Percentiles rank a stretch among this genome's conserved stretches.
phyloP scores from a whole-genome alignment of 306 rosid genomes.

The Corylus heterophylla region DNA sequence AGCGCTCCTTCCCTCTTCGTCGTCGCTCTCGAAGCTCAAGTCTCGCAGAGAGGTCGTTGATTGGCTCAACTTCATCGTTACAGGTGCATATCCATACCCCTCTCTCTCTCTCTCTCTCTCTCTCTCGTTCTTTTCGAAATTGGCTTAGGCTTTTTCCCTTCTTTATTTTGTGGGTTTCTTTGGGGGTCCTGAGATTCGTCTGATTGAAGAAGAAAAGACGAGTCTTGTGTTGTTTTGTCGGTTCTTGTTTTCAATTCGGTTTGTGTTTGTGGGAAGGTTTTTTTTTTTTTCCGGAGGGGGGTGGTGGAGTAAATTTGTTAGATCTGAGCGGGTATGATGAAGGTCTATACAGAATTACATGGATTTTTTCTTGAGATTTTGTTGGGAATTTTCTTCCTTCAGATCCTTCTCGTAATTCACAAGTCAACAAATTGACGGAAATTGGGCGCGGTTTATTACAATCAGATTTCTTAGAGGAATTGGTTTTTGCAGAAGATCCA shows the following conservation, averaged over 20 bases:
- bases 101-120: neutral
- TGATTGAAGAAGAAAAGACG: neutral
- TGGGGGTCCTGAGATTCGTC: neutral
- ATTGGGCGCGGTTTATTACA: neutral
- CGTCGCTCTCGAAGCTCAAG: constrained; percentile 54
- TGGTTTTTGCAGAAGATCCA: neutral
- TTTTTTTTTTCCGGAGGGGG: too few species aligned
- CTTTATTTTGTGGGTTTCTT: neutral
- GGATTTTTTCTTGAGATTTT: neutral
- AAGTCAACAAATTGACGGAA: too few species aligned
- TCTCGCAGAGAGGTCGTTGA: constrained; percentile 74
- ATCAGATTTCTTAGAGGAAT: neutral
- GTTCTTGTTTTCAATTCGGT: neutral
- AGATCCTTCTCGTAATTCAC: neutral
- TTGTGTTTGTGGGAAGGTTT: neutral
- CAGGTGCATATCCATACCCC: constrained; percentile 47
- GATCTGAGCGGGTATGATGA: neutral
- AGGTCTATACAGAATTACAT: too few species aligned
- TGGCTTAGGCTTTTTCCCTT: neutral
- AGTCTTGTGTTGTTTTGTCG: neutral
- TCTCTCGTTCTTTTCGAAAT: neutral
- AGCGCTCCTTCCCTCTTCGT: constrained; percentile 20
- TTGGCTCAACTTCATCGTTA: constrained; percentile 67
- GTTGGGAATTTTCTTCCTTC: neutral
- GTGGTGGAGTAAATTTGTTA: neutral